Base-by-base conservation (phyloP, 2,329 filamentous ascomycete genomes). In the Camillea tinctor region DNA sequence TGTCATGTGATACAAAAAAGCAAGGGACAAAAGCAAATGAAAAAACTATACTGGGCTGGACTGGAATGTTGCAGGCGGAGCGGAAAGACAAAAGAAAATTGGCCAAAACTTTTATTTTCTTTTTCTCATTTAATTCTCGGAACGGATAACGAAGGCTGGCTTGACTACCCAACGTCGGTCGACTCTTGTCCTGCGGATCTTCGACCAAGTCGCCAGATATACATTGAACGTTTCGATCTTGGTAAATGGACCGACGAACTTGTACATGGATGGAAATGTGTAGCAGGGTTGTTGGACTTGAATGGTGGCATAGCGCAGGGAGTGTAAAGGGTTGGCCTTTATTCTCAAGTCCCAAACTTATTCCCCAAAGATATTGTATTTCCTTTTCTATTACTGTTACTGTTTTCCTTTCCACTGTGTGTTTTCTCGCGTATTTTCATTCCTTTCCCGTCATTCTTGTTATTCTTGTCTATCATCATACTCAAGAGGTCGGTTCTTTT, bases 31-130 rank as follows among this genome's bases (percentile, higher is more conserved):
- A 44, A 44, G 36, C 36, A 44, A 44, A 44, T 44, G 65, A 58
- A 44, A 44, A 44, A 44, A 44, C 36, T 15, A 44, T n/a, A 58
- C 66, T 66, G 60, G 59, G 66, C 64, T 67, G 60, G 59, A 67
- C 64, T 67, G 65, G 63, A 72, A 76, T 75, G 72, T 71, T 74
- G 73, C 72, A 70, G 71, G 71, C 58, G 69, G 64, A 74, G 76
- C 72, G 75, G 76, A 75, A 76, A 77, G 73, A 76, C 68, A 77
- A 79, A 78, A 75, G 69, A 60, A 21, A 44, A 44, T 44, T 49
- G 63, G 60, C 60, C 61, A 63, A 63, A 26, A 52, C 24, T 36
- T 58, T 59, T 67, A 68, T 30, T 7, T 11, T 30, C 13, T 30
- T 30, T 30, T 30, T 30, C 26, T 30, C 26, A 30, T 30, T 30